Evolutionary conservation across 208 protist genomes (phyloP), one percentile per base, ranked within the genome.

Genomic region (Acanthamoeba healyi): DNA sequence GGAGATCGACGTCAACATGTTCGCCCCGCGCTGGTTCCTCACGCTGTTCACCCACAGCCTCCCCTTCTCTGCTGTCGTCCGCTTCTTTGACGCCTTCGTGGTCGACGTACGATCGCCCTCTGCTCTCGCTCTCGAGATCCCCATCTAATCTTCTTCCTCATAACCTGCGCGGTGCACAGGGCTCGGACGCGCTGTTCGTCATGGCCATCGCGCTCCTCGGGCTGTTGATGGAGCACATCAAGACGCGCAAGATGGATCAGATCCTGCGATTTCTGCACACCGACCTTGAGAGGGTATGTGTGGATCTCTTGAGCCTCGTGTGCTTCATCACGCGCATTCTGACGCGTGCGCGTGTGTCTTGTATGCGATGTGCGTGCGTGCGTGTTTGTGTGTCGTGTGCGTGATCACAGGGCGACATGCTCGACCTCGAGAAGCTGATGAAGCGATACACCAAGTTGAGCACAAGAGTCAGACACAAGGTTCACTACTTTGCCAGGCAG

Each of bases 21-120:
- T 92, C 42, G 82, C 93, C 22, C 3, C 82, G 40, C 93, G 61
- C n/a, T 94, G 93, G 93, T 94, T 94, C 82, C 29, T 94, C 44
- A 92, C 82, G 29, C 24, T 89, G 44, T 94, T 94, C 54, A 24
- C 65, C 1, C 38, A 77, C 42, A 77, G 54, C 38, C 42, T 70
- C 9, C 93, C 93, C 17, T 67, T 92, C 19, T 14, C 24, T 17
- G 58, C 63, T 5, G 44, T 58, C 61, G 26, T 63, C 24, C 93
- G 93, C 17, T 29, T 94, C 17, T 58, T 63, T 14, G 93, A 94
- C 42, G 54, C 46, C 49, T 81, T 94, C 82, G 10, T 94, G 29
- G 22, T 32, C 56, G 93, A 86, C 29, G 77, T 49, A 61, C 77
- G 40, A n/a, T 38, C 32, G 14, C 34, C 44, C 42, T 0, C 46